Evolutionary conservation across 345 rosid genomes (phyloP).

Genomic region (Lumnitzera littorea): DNA sequence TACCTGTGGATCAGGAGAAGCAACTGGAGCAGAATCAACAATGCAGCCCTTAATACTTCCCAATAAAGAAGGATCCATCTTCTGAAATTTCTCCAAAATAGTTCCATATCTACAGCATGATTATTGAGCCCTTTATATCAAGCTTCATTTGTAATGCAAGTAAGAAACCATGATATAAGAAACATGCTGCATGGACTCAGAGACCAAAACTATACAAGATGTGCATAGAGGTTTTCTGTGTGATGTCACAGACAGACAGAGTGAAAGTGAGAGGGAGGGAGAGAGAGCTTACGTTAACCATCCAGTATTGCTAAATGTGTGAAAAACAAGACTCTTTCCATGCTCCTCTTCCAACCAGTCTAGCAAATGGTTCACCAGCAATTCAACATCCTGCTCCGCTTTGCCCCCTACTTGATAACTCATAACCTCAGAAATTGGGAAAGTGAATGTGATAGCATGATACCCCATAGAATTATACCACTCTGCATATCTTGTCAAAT

Average conservation of each 20-base stretch:
- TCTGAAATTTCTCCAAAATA: conserved; percentile 79
- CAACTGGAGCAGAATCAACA: conserved; percentile 98
- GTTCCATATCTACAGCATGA: conserved; percentile 73
- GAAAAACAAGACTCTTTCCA: conserved; percentile 79
- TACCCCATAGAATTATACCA: conserved; percentile 91
- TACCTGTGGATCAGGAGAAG: conserved; percentile 94
- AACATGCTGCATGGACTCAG: too few species aligned
- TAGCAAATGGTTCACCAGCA: conserved; percentile 77
- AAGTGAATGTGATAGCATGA: conserved; percentile 88
- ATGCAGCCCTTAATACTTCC: conserved; percentile 81
- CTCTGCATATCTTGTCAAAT: conserved; percentile 86
- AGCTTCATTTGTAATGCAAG: background rate
- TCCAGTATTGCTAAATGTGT: conserved; percentile 98
- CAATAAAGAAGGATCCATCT: conserved; percentile 58
- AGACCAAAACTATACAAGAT: conserved; percentile 6
- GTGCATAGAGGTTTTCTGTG: background rate
- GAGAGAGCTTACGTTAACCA: conserved; percentile 72
- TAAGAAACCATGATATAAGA: conserved; percentile 9
- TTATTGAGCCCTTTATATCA: background rate
- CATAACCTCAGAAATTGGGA: conserved; percentile 79
- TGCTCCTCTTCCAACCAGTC: conserved; percentile 92
- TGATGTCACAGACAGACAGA: background rate
- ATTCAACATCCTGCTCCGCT: conserved; percentile 70
- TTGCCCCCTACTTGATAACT: conserved; percentile 91
- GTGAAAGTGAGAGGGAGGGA: conserved; percentile 1